These are phyloP conservation scores for Xerocomus amazonicus DNA, from an alignment of 1,284 basidiomycete species.

Conservation along the genomic window DNA sequence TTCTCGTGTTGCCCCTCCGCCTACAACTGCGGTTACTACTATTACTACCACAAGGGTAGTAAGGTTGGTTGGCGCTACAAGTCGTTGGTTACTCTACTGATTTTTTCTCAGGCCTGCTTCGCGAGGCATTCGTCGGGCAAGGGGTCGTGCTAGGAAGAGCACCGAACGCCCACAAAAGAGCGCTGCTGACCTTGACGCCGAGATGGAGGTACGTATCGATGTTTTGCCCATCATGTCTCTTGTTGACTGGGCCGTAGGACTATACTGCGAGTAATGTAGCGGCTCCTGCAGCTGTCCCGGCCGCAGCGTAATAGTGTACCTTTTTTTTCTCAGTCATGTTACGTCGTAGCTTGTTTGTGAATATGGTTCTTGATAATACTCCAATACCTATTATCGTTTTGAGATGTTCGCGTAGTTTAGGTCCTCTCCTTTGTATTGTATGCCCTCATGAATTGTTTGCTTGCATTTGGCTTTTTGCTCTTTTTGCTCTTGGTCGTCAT, in stretches of 20 bases:
- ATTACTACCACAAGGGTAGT: conserved; percentile 29
- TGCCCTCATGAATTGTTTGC: neutral
- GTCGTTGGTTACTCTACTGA: conserved; percentile 9
- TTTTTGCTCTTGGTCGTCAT: neutral
- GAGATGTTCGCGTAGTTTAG: conserved; percentile 23
- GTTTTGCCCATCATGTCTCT: neutral
- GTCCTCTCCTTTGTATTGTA: conserved; percentile 21
- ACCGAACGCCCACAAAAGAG: conserved; percentile 62
- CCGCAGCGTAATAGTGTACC: conserved; percentile 25
- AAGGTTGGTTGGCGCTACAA: conserved; percentile 41
- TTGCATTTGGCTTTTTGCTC: neutral
- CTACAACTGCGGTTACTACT: conserved; percentile 29
- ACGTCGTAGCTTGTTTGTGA: conserved; percentile 9
- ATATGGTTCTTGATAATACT: conserved; percentile 17
- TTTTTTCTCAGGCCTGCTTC: conserved; percentile 25
- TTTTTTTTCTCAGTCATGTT: conserved; percentile 8
- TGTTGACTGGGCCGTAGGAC: conserved; percentile 42
- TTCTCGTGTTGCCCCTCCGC: conserved; percentile 65
- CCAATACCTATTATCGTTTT: conserved; percentile 20
- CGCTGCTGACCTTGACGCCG: conserved; percentile 74
- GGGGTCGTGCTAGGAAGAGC: conserved; percentile 60
- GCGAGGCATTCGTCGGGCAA: conserved; percentile 50
- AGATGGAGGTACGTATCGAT: conserved; percentile 67
- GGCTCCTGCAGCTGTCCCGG: conserved; percentile 40
- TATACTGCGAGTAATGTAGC: conserved; percentile 58